Conservation (phyloP, 805 yeast genomes). For the Nakazawaea ernobii region DNA sequence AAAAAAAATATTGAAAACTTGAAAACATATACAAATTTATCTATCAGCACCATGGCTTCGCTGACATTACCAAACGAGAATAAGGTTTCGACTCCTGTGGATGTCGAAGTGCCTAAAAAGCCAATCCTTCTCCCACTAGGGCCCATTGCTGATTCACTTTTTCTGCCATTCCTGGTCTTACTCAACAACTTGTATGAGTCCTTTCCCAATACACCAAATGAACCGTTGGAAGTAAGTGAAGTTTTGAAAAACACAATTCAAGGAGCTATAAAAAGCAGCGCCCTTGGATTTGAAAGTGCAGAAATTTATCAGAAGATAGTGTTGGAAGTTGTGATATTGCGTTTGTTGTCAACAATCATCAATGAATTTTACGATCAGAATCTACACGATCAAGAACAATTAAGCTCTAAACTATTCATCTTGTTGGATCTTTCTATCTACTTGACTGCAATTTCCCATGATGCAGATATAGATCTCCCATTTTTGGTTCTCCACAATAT, state of each 20-base stretch:
- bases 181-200: neutral
- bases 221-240: neutral
- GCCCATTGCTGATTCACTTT: neutral
- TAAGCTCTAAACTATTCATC: neutral
- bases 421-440: constrained; percentile 6
- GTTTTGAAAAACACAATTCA: neutral
- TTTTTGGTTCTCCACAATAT: constrained; percentile 6
- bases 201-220: neutral
- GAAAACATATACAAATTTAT: no score
- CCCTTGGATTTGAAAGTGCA: neutral
- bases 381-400: neutral
- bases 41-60: neutral
- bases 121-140: neutral
- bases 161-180: neutral
- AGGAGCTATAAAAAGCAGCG: neutral
- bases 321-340: constrained; percentile 8
- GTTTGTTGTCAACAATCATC: neutral
- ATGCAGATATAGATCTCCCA: constrained; percentile 9
- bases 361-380: neutral
- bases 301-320: constrained; percentile 6
- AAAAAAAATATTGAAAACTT: no score
- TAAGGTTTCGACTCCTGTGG: neutral
- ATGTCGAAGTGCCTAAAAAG: neutral
- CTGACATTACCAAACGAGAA: neutral
- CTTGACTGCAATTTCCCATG: constrained; percentile 1